Base-by-base conservation (phyloP, 176 grass and related monocot genomes). In the Oryza australiensis region DNA sequence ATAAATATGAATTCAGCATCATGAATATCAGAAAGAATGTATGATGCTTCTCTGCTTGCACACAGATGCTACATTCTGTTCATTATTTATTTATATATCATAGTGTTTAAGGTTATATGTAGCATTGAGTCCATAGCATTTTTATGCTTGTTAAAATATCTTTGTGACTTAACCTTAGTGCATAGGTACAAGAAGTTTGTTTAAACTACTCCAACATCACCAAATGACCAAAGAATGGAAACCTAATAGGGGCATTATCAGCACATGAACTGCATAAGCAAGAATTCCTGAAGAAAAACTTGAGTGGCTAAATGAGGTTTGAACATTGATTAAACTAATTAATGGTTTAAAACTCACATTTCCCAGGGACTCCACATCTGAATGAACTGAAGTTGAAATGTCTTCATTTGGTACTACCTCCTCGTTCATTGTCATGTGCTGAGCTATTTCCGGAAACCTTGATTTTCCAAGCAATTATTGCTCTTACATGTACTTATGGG, bases 1-100 rank as follows among this genome's bases (percentile, higher is more conserved):
- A 16, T 64, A 72, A 82, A 76, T 78, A 72, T 73, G 68, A 79
- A 85, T 67, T 62, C 76, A 20, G 2, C 83, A 40, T 73, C 34
- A 70, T 23, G 8, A 79, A 66, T 18, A 74, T 43, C 16, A 26
- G 71, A 67, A 87, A 72, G 33, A 67, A 4, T 78, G 12, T 2
- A 88, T 33, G 4, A 88, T 73, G 68, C 45, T 37, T 66, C 75
- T 48, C 46, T 38, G 15, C 29, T 27, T 65, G 32, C 30, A 85
- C 7, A 60, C 74, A 48, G 15, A 45, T 69, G 71, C 30, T 87
- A 60, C 45, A 55, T 57, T 29, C 48, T 12, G 41, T 71, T 71
- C 27, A 49, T 18, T 74, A 60, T 60, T 60, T 60, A n/a, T 60
- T 60, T 60, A 10, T 60, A 20, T 59, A 67, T 74, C 48, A 60